Percentiles rank a stretch among this genome's conserved stretches.
Evolutionary conservation across 208 protist genomes (phyloP).

Genomic region (Acanthamoeba polyphaga): DNA sequence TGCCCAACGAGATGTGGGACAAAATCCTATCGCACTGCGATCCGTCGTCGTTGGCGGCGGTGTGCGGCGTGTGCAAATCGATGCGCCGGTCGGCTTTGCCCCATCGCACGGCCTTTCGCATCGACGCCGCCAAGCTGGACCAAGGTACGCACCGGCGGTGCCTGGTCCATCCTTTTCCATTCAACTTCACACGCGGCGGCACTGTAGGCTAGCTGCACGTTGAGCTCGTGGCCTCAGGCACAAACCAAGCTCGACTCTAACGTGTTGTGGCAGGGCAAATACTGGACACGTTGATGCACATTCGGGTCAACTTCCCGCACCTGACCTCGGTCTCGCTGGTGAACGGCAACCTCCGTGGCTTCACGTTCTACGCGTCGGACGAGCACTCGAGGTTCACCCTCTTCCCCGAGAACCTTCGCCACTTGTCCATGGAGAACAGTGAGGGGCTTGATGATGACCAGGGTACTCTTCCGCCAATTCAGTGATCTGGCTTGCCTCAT

Average conservation of each 20-base stretch:
- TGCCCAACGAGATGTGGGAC: slow-evolving; percentile 44
- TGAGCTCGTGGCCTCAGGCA: not conserved
- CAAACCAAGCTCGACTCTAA: not conserved
- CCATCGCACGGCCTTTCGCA: slow-evolving; percentile 3
- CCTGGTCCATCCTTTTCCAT: not conserved
- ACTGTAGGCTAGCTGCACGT: not conserved
- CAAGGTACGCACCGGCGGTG: not conserved
- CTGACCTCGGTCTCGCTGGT: slow-evolving; percentile 10
- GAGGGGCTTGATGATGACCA: slow-evolving; percentile 8
- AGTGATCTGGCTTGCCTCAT: too few species aligned
- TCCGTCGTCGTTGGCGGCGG: not conserved
- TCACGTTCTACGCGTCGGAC: not conserved
- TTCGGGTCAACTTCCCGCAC: not conserved
- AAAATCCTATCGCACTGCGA: slow-evolving; percentile 41
- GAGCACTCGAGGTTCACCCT: slow-evolving; percentile 6
- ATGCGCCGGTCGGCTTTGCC: slow-evolving; percentile 8
- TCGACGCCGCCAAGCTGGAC: slow-evolving; percentile 8
- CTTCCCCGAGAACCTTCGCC: slow-evolving; percentile 27
- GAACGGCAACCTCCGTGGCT: slow-evolving; percentile 43
- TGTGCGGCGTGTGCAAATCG: slow-evolving; percentile 5
- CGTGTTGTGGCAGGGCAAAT: not conserved
- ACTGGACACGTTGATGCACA: not conserved
- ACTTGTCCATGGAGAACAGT: slow-evolving; percentile 45
- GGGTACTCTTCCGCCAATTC: not conserved
- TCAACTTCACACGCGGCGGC: too few species aligned